Evolutionary conservation across 108 stramenopile genomes (phyloP).

Genomic region (Aurantiochytrium sp.): DNA sequence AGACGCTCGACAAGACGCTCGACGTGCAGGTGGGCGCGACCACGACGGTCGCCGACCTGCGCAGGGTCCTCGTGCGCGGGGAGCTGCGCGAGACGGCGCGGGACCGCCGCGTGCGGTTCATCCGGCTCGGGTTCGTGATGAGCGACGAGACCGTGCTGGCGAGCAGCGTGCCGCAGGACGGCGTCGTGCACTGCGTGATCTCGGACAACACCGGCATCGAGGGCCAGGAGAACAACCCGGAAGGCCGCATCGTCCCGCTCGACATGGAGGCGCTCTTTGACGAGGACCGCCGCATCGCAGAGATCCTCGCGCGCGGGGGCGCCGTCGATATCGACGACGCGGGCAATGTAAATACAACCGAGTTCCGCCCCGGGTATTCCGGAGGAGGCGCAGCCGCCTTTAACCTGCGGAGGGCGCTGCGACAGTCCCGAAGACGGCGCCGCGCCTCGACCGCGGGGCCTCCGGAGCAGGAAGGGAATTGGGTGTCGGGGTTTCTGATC

Average conservation of each 20-base stretch:
- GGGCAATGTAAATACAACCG: neutral
- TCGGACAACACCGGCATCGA: neutral
- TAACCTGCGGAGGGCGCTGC: neutral
- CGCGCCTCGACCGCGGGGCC: neutral
- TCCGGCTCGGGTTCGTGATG: neutral
- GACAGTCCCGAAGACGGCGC: neutral
- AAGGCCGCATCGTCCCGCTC: neutral
- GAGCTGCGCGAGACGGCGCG: neutral
- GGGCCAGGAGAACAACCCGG: neutral
- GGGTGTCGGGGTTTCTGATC: neutral
- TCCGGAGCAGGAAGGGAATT: neutral
- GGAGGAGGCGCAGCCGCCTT: too few species aligned
- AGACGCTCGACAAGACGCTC: constrained; percentile 5
- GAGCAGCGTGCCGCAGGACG: neutral
- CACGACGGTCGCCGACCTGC: neutral
- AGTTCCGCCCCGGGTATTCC: neutral
- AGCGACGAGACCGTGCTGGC: neutral
- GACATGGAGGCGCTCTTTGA: neutral
- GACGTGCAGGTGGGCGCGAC: neutral
- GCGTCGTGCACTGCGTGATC: constrained; percentile 8
- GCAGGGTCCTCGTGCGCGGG: neutral
- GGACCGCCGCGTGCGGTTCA: neutral
- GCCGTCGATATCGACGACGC: neutral
- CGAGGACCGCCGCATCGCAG: neutral
- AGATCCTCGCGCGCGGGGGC: neutral